A percentile compares a stretch with the other conserved stretches of the same genome.
Evolutionary conservation across 164 flowering plant species (phyloP).

Genomic region (Saururus chinensis): DNA sequence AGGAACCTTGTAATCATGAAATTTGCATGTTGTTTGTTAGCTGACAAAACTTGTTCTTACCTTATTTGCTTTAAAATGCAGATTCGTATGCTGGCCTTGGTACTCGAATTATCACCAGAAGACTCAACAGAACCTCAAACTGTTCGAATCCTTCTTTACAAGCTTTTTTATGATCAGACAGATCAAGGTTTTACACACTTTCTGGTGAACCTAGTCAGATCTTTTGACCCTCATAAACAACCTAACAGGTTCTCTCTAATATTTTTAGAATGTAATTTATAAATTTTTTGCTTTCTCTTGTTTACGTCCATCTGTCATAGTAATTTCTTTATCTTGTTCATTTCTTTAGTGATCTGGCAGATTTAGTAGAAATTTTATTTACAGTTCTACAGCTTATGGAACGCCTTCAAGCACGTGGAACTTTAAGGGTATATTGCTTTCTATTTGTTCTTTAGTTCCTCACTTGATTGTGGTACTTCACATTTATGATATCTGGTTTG

Average conservation of each 20-base stretch:
- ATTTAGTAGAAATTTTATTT: conserved; percentile 72
- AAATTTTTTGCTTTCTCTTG: not conserved
- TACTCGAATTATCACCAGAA: conserved; percentile 56
- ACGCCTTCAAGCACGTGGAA: conserved; percentile 74
- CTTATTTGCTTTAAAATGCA: conserved; percentile 20
- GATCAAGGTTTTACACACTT: conserved; percentile 91
- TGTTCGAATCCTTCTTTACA: conserved; percentile 84
- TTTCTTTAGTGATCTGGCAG: conserved; percentile 75
- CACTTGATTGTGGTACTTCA: not conserved
- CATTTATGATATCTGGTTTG: not conserved
- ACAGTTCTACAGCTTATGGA: conserved; percentile 67
- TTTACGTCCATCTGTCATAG: not conserved
- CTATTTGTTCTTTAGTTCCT: not conserved
- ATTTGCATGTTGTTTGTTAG: not conserved
- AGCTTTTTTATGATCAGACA: conserved; percentile 93
- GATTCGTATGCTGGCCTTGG: conserved; percentile 80
- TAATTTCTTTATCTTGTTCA: conserved; percentile 6
- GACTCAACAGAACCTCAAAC: conserved; percentile 74
- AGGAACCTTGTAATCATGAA: not conserved
- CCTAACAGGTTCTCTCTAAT: conserved; percentile 51
- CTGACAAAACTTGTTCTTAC: not conserved
- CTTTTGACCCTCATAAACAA: conserved; percentile 68
- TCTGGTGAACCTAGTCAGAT: conserved; percentile 56
- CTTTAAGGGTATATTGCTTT: conserved; percentile 51
- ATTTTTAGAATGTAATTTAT: not conserved